These are phyloP conservation scores for Leccinum boreale DNA, from an alignment of 768 basidiomycete genomes.

Conservation along the genomic window DNA sequence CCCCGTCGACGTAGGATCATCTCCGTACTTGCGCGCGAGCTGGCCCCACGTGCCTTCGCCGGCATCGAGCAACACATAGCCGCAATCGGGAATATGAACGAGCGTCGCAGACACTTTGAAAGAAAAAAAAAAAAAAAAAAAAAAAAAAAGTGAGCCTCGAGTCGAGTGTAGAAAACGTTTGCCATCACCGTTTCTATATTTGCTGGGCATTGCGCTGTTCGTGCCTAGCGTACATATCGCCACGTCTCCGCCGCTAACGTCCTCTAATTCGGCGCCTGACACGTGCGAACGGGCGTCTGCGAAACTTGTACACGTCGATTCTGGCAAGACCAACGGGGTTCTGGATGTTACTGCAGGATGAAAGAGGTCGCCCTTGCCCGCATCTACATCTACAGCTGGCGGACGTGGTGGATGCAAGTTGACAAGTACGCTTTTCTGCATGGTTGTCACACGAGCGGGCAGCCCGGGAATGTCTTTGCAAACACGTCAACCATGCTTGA, in stretches of 20 bases:
- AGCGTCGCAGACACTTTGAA: slow-evolving; percentile 69
- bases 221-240: slow-evolving; percentile 80
- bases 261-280: not conserved
- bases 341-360: slow-evolving; percentile 23
- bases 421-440: slow-evolving; percentile 42
- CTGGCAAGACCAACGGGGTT: slow-evolving; percentile 18
- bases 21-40: slow-evolving; percentile 72
- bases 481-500: not conserved
- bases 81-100: slow-evolving; percentile 66
- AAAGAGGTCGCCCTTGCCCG: slow-evolving; percentile 29
- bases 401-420: slow-evolving; percentile 46
- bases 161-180: slow-evolving; percentile 9
- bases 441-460: slow-evolving; percentile 42
- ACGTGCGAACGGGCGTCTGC: slow-evolving; percentile 30
- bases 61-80: slow-evolving; percentile 78
- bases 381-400: slow-evolving; percentile 35
- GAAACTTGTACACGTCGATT: slow-evolving; percentile 38
- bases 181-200: slow-evolving; percentile 76
- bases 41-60: slow-evolving; percentile 96
- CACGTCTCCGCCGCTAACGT: slow-evolving; percentile 58
- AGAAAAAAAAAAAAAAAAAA: not conserved
- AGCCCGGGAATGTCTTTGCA: slow-evolving; percentile 39
- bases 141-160: not conserved
- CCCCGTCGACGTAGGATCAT: slow-evolving; percentile 30
- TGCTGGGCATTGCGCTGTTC: slow-evolving; percentile 80